A percentile compares a stretch with the other conserved stretches of the same genome.
Evolutionary conservation across 2,329 filamentous ascomycete species (phyloP).

Genomic region (Pseudogymnoascus sp.): DNA sequence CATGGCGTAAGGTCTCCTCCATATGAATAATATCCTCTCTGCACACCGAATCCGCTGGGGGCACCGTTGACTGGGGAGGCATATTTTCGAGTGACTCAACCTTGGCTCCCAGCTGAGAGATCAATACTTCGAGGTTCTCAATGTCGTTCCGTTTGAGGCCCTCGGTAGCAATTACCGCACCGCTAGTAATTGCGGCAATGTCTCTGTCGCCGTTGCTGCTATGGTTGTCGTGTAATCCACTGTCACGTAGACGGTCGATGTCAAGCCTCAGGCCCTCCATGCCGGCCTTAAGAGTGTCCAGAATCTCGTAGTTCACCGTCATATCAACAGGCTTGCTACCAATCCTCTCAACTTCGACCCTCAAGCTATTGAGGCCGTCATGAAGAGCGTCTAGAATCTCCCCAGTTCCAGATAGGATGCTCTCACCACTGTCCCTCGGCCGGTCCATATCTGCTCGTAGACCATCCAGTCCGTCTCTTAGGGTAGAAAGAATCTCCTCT

Average conservation of each 20-base stretch:
- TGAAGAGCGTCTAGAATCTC: constrained; percentile 86
- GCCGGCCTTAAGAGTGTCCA: constrained; percentile 79
- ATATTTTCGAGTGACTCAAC: constrained; percentile 65
- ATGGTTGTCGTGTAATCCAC: constrained; percentile 25
- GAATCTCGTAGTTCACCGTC: constrained; percentile 79
- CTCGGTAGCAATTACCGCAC: constrained; percentile 42
- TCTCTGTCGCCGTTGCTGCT: constrained; percentile 36
- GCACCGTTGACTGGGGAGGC: constrained; percentile 35
- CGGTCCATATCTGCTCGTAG: constrained; percentile 65
- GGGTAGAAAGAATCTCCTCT: constrained; percentile 54
- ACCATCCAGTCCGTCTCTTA: constrained; percentile 64
- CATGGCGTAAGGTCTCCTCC: constrained; percentile 42
- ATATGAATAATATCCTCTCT: constrained; percentile 47
- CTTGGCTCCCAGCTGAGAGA: constrained; percentile 75
- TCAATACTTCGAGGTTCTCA: constrained; percentile 74
- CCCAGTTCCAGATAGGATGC: constrained; percentile 52
- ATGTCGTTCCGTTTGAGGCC: constrained; percentile 62
- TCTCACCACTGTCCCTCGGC: constrained; percentile 23
- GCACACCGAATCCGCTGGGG: constrained; percentile 33
- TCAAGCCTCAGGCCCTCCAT: constrained; percentile 67
- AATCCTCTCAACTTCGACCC: constrained; percentile 67
- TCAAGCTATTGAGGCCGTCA: constrained; percentile 72
- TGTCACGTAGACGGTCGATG: constrained; percentile 66
- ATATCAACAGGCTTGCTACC: constrained; percentile 72
- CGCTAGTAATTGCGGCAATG: constrained; percentile 42